Evolutionary conservation across 2,329 filamentous ascomycete species (phyloP), one percentile per base, ranked within the genome.

Genomic region (Fusarium miscanthi): DNA sequence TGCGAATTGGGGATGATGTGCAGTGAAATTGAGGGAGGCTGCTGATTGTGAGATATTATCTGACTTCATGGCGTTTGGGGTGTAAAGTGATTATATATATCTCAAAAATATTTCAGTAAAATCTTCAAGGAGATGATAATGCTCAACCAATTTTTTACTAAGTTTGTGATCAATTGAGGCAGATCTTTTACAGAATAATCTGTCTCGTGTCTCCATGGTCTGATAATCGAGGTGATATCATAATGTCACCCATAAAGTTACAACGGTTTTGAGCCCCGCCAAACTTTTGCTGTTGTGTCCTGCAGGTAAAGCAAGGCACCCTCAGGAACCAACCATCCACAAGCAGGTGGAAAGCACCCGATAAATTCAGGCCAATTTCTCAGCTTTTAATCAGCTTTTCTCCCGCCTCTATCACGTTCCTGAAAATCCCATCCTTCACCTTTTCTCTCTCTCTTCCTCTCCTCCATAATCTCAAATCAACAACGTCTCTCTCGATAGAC

Each of bases 1-100:
- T 59, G 60, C 46, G 59, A 40, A 68, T 69, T 63, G 43, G 60
- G 70, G 62, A 65, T 64, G 70, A 71, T 75, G 66, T 43, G 66
- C 52, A 54, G 66, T 33, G n/a, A 49, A 56, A 48, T 25, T 48
- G 59, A 64, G 46, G 35, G 23, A 37, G 19, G 16, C 42, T 40
- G 49, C 23, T 27, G n/a, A 51, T 43, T 19, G 30, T 43, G 62
- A 56, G 35, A 37, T 46, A 37, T 40, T 40, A 40, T 48, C 48
- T 63, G 45, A 53, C 45, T 56, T 35, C 9, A 21, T 37, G 35
- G 42, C 10, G 8, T 10, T 16, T 25, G 10, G 8, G 30, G 25
- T 40, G 40, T 45, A 66, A 51, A 33, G 43, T 37, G 38, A 9
- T 17, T 0, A 25, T 8, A 19, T 12, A n/a, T 38, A 38, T 58